phyloP scores from a whole-genome alignment of 306 rosid species.

The Rosa multiflora region DNA sequence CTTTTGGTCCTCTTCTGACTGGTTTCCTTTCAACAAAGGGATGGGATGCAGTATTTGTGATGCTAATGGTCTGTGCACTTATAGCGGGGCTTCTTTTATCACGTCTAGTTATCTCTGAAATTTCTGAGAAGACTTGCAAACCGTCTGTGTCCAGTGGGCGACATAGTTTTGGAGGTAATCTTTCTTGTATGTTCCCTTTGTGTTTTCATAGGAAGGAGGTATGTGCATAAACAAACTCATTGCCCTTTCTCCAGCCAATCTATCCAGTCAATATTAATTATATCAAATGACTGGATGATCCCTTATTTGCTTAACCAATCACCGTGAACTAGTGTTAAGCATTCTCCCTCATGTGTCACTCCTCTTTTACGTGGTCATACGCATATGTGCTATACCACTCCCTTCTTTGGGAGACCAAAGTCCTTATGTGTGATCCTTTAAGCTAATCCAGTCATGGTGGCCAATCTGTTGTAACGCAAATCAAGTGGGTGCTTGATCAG shows the following conservation, averaged over 20 bases:
- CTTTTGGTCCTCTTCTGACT: slow-evolving; percentile 86
- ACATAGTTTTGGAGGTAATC: slow-evolving; percentile 52
- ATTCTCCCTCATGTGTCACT: neutral
- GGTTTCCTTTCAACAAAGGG: slow-evolving; percentile 70
- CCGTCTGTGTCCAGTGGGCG: slow-evolving; percentile 27
- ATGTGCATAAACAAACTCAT: neutral
- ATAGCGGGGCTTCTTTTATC: slow-evolving; percentile 66
- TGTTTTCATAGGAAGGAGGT: neutral
- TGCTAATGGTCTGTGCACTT: slow-evolving; percentile 69
- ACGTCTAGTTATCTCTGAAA: slow-evolving; percentile 57
- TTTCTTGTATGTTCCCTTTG: neutral
- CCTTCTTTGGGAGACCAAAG: neutral
- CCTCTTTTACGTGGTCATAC: neutral
- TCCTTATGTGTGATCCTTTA: neutral
- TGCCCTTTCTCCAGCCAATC: neutral
- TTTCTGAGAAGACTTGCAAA: slow-evolving; percentile 46
- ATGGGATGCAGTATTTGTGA: slow-evolving; percentile 65
- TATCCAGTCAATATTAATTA: no score
- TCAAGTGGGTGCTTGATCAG: neutral
- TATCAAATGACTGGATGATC: neutral
- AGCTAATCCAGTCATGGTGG: neutral
- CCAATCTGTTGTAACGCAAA: neutral
- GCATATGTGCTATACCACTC: neutral
- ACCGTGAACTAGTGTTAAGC: neutral
- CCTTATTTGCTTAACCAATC: neutral